Evolutionary conservation across 2,329 filamentous ascomycete genomes (phyloP), one percentile per base, ranked within the genome.

Genomic region (Xylaria sp.): DNA sequence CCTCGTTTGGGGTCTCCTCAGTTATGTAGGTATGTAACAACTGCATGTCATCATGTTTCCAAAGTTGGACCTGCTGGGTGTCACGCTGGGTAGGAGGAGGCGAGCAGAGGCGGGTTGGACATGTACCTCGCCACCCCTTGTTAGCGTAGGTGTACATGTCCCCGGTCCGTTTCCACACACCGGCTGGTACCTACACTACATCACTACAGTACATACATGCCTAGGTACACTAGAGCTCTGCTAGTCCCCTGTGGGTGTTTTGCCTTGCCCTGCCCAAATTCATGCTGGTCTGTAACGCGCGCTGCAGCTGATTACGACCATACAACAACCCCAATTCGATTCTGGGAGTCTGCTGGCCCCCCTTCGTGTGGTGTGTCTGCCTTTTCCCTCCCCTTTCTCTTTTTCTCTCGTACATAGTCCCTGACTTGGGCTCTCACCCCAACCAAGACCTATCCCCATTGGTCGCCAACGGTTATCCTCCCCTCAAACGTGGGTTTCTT

Each of bases 281-380:
- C 63, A 73, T 74, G 72, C 75, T 73, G 74, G 73, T 69, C 71
- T 69, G 66, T 55, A 66, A 69, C 63, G 52, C 46, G 57, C 66
- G 64, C 66, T 75, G 75, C 76, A 78, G 77, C 75, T 79, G 78
- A 79, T 79, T 78, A 75, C 74, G 65, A 73, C 74, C 73, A 75
- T 75, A 72, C 71, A 55, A 69, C 69, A 69, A 63, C 70, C 65
- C 67, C 72, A 60, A 59, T 66, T 59, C 63, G 50, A 60, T 76
- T 74, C 71, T 77, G 76, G 75, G 74, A 77, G 76, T 78, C 70
- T 72, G 70, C 65, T 69, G 15, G 46, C 67, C 31, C 71, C 74
- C 75, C 74, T 70, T 74, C 73, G 72, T 54, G 60, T 31, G 57
- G 66, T 67, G 69, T 67, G 66, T 63, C 72, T 58, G 34, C 63